A percentile compares a stretch with the other conserved stretches of the same genome.
Conservation (phyloP, 306 rosid genomes). For the Lathyrus aphaca region DNA sequence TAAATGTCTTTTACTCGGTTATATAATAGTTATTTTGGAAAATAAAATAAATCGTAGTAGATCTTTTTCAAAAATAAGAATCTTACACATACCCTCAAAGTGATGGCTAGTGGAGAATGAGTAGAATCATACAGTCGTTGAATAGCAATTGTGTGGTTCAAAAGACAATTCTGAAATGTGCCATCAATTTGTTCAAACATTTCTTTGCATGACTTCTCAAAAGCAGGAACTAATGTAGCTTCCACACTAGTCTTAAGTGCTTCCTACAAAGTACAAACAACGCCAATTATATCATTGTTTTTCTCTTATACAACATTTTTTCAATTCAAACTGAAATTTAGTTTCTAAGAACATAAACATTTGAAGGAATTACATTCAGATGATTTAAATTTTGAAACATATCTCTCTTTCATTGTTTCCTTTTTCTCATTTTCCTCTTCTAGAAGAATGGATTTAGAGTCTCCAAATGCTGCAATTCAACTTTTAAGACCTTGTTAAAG, state of each 20-base stretch:
- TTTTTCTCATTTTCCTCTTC: too few relatives aligned
- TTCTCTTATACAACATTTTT: too few relatives aligned
- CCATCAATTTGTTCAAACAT: conserved; percentile 73
- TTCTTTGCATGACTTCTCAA: conserved; percentile 67
- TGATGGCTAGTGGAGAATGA: conserved; percentile 63
- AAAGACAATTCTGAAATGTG: conserved; percentile 64
- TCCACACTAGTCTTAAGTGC: conserved; percentile 65
- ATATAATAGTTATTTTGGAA: not conserved
- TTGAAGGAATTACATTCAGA: too few relatives aligned
- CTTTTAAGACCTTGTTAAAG: too few relatives aligned
- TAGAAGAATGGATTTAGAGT: too few relatives aligned
- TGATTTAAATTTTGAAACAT: too few relatives aligned
- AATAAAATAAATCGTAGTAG: not conserved
- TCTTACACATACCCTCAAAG: conserved; percentile 60
- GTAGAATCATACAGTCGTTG: conserved; percentile 71
- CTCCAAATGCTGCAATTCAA: too few relatives aligned
- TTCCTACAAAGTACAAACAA: conserved; percentile 53
- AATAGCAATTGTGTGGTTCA: conserved; percentile 51
- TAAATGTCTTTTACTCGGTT: not conserved
- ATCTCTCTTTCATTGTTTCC: too few relatives aligned
- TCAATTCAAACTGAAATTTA: too few relatives aligned
- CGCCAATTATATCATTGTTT: too few relatives aligned
- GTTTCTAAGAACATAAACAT: too few relatives aligned
- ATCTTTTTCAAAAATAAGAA: conserved; percentile 34
- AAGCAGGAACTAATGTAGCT: conserved; percentile 64